A percentile compares a stretch with the other conserved stretches of the same genome.
Evolutionary conservation across 139 green algal species (phyloP).

Genomic region (Asterochloris sp.): DNA sequence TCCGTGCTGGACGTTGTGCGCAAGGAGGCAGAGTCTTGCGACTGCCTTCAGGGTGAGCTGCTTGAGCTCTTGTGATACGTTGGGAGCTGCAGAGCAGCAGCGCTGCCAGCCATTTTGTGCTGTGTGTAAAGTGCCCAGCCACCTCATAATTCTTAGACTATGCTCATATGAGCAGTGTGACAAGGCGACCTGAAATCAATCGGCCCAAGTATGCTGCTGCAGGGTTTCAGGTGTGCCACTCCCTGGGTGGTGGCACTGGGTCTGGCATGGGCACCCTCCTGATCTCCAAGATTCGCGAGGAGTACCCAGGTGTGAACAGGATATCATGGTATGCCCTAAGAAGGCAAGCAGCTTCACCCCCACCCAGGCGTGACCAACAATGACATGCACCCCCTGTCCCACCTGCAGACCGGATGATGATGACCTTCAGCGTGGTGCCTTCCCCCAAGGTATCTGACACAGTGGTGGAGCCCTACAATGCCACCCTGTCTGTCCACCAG

Average conservation of each 20-base stretch:
- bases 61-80: conserved; percentile 2
- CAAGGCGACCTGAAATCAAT: too few relatives aligned
- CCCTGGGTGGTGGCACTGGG: conserved; percentile 93
- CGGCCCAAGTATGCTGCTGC: conserved; percentile 6
- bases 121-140: too few relatives aligned
- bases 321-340: too few relatives aligned
- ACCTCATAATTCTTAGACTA: too few relatives aligned
- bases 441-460: conserved; percentile 84
- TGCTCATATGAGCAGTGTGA: too few relatives aligned
- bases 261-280: conserved; percentile 93
- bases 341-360: too few relatives aligned
- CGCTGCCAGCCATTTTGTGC: background rate
- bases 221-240: conserved; percentile 97
- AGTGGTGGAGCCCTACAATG: conserved; percentile 89
- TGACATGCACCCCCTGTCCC: background rate
- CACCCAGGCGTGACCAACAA: too few relatives aligned
- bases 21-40: conserved; percentile 97
- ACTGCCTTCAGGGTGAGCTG: conserved; percentile 93
- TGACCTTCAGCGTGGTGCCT: conserved; percentile 59
- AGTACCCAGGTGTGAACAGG: conserved; percentile 72
- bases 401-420: conserved; percentile 25
- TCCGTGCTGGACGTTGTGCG: conserved; percentile 97
- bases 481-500: conserved; percentile 85
- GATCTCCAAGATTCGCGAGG: conserved; percentile 91
- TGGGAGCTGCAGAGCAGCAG: background rate